Evolutionary conservation across 257 asterid species (phyloP).

Genomic region (Solanum peruvianum): DNA sequence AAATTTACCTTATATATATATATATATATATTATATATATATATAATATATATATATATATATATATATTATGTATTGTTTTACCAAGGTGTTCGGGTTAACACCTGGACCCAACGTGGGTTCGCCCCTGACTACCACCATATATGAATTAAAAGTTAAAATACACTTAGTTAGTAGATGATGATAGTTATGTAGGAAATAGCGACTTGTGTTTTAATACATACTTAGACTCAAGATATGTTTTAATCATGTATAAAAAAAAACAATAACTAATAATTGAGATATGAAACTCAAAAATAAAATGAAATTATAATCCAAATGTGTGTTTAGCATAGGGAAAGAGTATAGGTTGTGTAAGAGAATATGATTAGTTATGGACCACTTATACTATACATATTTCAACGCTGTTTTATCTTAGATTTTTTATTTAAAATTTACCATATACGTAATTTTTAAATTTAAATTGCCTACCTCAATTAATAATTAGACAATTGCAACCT

Average conservation of each 20-base stretch:
- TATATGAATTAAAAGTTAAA: not conserved
- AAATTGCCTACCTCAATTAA: too few relatives aligned
- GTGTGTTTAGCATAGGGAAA: not conserved
- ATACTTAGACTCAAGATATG: too few relatives aligned
- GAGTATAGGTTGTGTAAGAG: not conserved
- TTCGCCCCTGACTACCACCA: not conserved
- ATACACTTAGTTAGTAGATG: not conserved
- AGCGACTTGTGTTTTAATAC: not conserved
- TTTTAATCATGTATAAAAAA: not conserved
- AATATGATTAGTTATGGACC: not conserved
- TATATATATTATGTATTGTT: too few relatives aligned
- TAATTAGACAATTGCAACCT: too few relatives aligned
- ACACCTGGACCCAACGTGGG: too few relatives aligned
- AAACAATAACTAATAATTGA: not conserved
- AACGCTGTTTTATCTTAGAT: not conserved
- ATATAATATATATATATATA: too few relatives aligned
- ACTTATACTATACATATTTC: not conserved
- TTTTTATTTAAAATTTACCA: too few relatives aligned
- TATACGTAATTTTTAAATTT: too few relatives aligned
- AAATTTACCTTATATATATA: too few relatives aligned
- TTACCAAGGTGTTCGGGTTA: too few relatives aligned
- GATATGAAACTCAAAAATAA: fast-evolving
- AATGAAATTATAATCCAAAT: not conserved
- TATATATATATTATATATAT: too few relatives aligned
- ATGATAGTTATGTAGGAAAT: not conserved